Base-by-base conservation (phyloP, 305 asterid genomes). In the Ajuga reptans region DNA sequence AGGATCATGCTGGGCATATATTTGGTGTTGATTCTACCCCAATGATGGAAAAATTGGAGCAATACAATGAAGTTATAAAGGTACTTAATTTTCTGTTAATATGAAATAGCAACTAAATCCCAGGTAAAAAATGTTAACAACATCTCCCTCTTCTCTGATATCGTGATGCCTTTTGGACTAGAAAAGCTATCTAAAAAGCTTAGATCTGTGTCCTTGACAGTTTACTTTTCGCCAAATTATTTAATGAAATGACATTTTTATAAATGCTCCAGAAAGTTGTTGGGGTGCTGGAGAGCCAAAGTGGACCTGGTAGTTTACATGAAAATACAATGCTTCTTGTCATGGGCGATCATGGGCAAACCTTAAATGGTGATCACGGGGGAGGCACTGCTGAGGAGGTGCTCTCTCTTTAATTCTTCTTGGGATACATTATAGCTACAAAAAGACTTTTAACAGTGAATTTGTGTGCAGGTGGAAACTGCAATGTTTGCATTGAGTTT, bases 261-360 rank as follows among this genome's bases (percentile, higher is more conserved):
- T 75, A 61, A 73, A 67, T 81, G 16, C 66, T 54, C 34, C 82
- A 91, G 98, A 80, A 87, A 72, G 87, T 88, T 69, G 90, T 92
- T 60, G 87, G 75, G 60, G 84, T 79, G 64, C 82, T 92, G 76
- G 89, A 87, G 78, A 87, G 86, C 79, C 84, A 81, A 82, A 85
- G 89, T 78, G 90, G 88, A 70, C 87, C 90, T 11, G 98, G 97
- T 69, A 94, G 91, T 77, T 73, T 85, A 71, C 98, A 92, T 80
- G 96, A 92, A 79, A 90, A 90, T 60, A 88, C 98, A 39, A 76
- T 92, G 92, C 97, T 92, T 78, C 87, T 92, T 78, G 97, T 92
- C 56, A 92, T 92, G 98, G 98, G 98, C 47, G 98, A 92, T 84
- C 98, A 92, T 46, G 98, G 98, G 74, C 98, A 92, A 80, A 92